phyloP scores from a whole-genome alignment of 306 rosid species.

The Cicer arietinum region DNA sequence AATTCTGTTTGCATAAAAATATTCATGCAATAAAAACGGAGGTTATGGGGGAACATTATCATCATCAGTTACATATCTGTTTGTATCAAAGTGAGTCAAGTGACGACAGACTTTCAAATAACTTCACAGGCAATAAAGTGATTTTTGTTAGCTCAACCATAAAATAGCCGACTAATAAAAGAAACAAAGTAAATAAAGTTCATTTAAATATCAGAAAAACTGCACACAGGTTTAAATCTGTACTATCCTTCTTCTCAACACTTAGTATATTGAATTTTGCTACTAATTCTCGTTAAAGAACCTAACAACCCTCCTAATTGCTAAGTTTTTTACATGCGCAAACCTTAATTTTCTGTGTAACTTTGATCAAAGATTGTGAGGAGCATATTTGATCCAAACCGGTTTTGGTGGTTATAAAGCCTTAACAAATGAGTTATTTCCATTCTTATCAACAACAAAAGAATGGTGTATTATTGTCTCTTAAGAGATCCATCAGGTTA shows the following conservation, averaged over 20 bases:
- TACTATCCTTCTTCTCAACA: too few species aligned
- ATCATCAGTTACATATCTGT: conserved; percentile 8
- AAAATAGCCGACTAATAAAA: background rate
- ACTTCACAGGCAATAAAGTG: background rate
- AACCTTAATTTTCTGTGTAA: background rate
- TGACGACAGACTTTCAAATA: background rate
- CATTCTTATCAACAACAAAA: too few species aligned
- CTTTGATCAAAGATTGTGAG: too few species aligned
- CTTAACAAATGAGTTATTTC: too few species aligned
- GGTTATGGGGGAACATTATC: background rate
- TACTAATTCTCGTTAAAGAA: background rate
- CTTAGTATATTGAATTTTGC: too few species aligned
- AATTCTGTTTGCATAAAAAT: conserved; percentile 23
- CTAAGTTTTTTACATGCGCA: background rate
- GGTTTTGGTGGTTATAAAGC: too few species aligned
- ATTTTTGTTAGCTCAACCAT: background rate
- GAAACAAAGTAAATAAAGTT: background rate
- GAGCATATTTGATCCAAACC: too few species aligned
- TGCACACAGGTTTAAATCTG: too few species aligned
- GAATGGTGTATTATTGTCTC: too few species aligned
- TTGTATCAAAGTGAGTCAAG: background rate
- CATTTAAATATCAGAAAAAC: too few species aligned
- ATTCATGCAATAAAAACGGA: conserved; percentile 45
- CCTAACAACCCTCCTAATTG: background rate
- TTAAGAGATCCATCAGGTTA: too few species aligned